Evolutionary conservation across 2,329 filamentous ascomycete species (phyloP).

Genomic region (Ceratocystiopsis sp.): DNA sequence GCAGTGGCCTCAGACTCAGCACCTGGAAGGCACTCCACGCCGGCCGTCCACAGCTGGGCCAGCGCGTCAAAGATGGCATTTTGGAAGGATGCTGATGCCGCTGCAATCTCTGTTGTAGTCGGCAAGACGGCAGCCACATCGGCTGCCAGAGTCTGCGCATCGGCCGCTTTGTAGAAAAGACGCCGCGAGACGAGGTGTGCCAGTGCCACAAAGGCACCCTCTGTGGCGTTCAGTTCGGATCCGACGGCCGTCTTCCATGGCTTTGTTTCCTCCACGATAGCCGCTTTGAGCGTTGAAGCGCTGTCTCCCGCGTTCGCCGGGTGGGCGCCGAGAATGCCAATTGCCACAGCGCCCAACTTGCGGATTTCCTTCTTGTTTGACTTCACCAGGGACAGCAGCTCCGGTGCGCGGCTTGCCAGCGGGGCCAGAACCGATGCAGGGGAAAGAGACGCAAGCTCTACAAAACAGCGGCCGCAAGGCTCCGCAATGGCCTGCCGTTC

Average conservation of each 20-base stretch:
- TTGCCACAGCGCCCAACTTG: slow-evolving; percentile 46
- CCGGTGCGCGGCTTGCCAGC: slow-evolving; percentile 29
- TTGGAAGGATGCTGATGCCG: slow-evolving; percentile 18
- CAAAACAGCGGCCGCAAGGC: slow-evolving; percentile 33
- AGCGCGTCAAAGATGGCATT: slow-evolving; percentile 27
- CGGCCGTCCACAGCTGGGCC: slow-evolving; percentile 26
- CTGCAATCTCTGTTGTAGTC: slow-evolving; percentile 7
- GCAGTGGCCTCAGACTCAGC: slow-evolving; percentile 6
- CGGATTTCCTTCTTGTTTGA: slow-evolving; percentile 59
- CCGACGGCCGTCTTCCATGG: slow-evolving; percentile 34
- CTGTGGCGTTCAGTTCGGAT: slow-evolving; percentile 25
- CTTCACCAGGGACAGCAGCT: slow-evolving; percentile 42
- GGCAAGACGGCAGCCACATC: slow-evolving; percentile 5
- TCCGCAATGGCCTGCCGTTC: slow-evolving; percentile 25
- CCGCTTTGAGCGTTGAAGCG: slow-evolving; percentile 24
- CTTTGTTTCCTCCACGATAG: slow-evolving; percentile 27
- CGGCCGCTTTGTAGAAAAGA: slow-evolving; percentile 21
- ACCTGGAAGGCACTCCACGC: slow-evolving; percentile 18
- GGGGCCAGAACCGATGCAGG: slow-evolving; percentile 23
- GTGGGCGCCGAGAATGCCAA: slow-evolving; percentile 65
- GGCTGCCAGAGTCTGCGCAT: not conserved
- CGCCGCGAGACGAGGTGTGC: slow-evolving; percentile 26
- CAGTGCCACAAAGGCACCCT: slow-evolving; percentile 29
- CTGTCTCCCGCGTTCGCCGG: slow-evolving; percentile 23
- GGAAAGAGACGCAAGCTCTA: slow-evolving; percentile 30